Evolutionary conservation across 139 green algal species (phyloP), one percentile per base, ranked within the genome.

Genomic region (Picochlorum sp.): DNA sequence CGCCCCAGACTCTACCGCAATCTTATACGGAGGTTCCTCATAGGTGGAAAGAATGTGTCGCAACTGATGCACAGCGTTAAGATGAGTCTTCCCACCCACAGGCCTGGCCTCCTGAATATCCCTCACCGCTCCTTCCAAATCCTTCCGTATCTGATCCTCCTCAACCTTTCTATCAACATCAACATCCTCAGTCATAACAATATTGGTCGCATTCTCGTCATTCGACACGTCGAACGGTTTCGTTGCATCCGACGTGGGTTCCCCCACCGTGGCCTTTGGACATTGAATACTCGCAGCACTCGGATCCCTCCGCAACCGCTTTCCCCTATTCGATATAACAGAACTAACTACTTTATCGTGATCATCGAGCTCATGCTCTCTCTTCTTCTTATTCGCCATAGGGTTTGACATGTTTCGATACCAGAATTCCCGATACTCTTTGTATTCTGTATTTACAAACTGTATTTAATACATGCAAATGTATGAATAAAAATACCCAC

Each of bases 1-100:
- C 4, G 57, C 71, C 8, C 64, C 71, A 11, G 58, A 57, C 45
- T 65, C 63, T 23, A 63, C 45, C 6, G 31, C 26, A n/a, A 23
- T 52, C 24, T 21, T 14, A 38, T 26, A 21, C 11, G 70, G 63
- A 28, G 34, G 21, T 18, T 66, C 26, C 9, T 63, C 70, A 31
- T 47, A 73, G 26, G 68, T 77, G 18, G 59, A 66, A 11, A 77
- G 58, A 54, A 69, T 50, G 24, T 63, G 58, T 6, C 71, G 71
- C 47, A 77, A 49, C 21, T 41, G 26, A 6, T 65, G 44, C n/a
- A 72, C 41, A 7, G 65, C 60, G 8, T 73, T 49, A 21, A 73
- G 37, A 34, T 63, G 61, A 7, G 45, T 14, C 1, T 50, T 26
- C 0, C 58, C 55, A 7, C 71, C 71, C 3, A 73, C 56, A 3